phyloP scores from a whole-genome alignment of 192 early-diverging fungal species.

The Podila clonocystis region DNA sequence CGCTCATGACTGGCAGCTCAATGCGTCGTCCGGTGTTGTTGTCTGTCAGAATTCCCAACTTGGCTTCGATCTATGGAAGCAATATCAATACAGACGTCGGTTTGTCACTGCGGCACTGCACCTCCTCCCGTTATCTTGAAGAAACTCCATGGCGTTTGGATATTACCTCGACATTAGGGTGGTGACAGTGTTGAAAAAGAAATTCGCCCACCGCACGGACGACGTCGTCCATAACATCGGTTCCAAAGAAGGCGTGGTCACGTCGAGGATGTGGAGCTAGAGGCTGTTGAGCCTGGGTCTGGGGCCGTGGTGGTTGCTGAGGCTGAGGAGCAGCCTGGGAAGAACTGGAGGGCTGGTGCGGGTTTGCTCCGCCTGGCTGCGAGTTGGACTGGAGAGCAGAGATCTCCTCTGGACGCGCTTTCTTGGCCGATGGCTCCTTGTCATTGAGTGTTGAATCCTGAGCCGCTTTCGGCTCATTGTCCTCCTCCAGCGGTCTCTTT shows the following conservation, averaged over 20 bases:
- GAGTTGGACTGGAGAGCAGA: not conserved
- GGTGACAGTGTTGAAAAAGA: slow-evolving; percentile 63
- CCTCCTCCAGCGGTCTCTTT: slow-evolving; percentile 25
- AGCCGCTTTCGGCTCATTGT: not conserved
- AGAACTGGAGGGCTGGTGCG: not conserved
- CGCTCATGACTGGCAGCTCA: slow-evolving; percentile 74
- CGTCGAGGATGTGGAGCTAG: slow-evolving; percentile 6
- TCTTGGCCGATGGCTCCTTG: not conserved
- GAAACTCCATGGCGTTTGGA: not conserved
- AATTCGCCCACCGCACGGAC: slow-evolving; percentile 71
- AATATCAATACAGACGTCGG: not conserved
- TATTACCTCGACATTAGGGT: slow-evolving; percentile 62
- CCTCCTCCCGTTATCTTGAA: not conserved
- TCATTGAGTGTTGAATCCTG: not conserved
- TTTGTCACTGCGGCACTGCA: not conserved
- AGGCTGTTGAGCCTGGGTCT: slow-evolving; percentile 4
- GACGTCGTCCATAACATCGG: slow-evolving; percentile 70
- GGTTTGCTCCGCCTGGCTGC: not conserved
- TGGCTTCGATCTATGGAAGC: slow-evolving; percentile 84
- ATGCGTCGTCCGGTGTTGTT: slow-evolving; percentile 69
- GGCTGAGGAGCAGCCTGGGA: not conserved
- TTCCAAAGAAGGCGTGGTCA: slow-evolving; percentile 73
- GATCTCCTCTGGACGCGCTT: slow-evolving; percentile 2
- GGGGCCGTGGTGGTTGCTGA: not conserved
- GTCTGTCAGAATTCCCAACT: slow-evolving; percentile 84